Evolutionary conservation across 179 eudicot genomes (phyloP), one percentile per base, ranked within the genome.

Genomic region (Pouteria campechiana): DNA sequence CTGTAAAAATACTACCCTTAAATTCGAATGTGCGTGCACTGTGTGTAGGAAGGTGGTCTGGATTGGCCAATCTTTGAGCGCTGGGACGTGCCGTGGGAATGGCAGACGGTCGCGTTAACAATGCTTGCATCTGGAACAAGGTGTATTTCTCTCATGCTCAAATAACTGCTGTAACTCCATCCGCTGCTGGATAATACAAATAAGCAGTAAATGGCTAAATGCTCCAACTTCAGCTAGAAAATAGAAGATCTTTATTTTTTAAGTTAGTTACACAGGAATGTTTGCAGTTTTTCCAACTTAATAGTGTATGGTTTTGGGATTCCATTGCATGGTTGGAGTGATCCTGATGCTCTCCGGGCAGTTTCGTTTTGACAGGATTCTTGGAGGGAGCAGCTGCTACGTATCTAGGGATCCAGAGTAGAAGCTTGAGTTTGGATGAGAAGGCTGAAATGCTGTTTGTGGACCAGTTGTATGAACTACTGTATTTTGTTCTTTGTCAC

Each of bases 31-130:
- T 41, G 19, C 17, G 16, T 40, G 5, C 21, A 35, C 20, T 52
- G 1, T 31, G 48, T 27, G 39, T 57, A 86, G 96, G 87, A 41
- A 6, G 46, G 45, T 46, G 76, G 57, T 52, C 33, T 64, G 48
- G 59, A 63, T 14, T 82, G 92, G 94, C 87, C 72, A 6, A 79
- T 90, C 31, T 52, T 90, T 46, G 62, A 58, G 70, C 75, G 85
- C 0, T 90, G 96, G 96, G 77, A 90, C 50, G 96, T 86, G 49
- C 98, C 98, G 21, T 90, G 98, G 98, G 76, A 93, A 40, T 86
- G 98, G 98, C 90, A 90, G 51, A 86, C 92, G 3, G 61, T 86
- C 52, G 74, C 94, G n/a, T 64, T 90, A 46, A 72, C 94, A 7
- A 79, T 94, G 11, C 75, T 86, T 24, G 98, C 98, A 43, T 90